Conservation (phyloP, 192 early-diverging fungal genomes). For the Coemansia sp. region DNA sequence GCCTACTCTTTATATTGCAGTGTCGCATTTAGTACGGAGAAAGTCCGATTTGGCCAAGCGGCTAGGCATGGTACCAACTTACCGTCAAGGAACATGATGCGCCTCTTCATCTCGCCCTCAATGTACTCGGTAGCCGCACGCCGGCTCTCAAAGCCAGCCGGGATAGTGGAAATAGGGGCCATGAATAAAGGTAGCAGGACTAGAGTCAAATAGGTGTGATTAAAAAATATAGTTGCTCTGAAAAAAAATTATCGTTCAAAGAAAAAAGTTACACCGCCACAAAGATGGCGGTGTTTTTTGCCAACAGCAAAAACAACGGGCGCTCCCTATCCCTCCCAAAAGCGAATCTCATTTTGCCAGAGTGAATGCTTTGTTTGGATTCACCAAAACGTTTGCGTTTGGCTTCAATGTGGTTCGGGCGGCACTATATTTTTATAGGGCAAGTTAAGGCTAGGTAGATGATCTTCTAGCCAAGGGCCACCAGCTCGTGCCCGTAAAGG, state of each 20-base stretch:
- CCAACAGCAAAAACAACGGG: too few relatives aligned
- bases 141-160: slow-evolving; percentile 45
- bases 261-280: too few relatives aligned
- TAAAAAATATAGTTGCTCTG: background rate
- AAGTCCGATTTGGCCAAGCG: background rate
- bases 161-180: slow-evolving; percentile 33
- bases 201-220: background rate
- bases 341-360: too few relatives aligned
- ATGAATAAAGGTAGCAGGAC: slow-evolving; percentile 2
- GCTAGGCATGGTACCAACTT: slow-evolving; percentile 10
- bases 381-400: too few relatives aligned
- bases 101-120: slow-evolving; percentile 67
- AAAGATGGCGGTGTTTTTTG: too few relatives aligned
- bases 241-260: background rate
- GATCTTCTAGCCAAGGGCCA: too few relatives aligned
- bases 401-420: too few relatives aligned
- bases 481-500: too few relatives aligned
- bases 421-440: too few relatives aligned
- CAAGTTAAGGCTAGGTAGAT: too few relatives aligned
- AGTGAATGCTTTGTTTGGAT: too few relatives aligned
- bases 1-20: slow-evolving; percentile 17
- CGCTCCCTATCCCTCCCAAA: too few relatives aligned
- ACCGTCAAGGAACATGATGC: slow-evolving; percentile 96
- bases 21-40: background rate
- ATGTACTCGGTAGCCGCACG: slow-evolving; percentile 63